A percentile compares a stretch with the other conserved stretches of the same genome.
phyloP scores from a whole-genome alignment of 1,139 yeast species.

The Scheffersomyces cryptocercus region DNA sequence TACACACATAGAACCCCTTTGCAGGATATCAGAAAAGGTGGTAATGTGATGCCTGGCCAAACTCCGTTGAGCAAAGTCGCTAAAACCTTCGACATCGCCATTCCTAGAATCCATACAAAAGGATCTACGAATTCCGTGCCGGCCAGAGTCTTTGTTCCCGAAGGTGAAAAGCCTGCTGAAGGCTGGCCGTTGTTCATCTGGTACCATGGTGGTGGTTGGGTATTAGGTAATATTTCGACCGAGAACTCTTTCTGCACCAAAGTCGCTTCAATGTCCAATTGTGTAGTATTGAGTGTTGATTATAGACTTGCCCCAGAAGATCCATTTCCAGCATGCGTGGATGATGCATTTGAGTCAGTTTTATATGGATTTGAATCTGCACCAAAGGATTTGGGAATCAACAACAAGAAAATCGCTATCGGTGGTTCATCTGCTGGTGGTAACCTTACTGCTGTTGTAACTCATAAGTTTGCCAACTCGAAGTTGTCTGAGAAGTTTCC shows the following conservation, averaged over 20 bases:
- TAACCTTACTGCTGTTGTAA: slow-evolving; percentile 42
- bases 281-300: slow-evolving; percentile 39
- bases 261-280: slow-evolving; percentile 34
- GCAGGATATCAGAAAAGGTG: slow-evolving; percentile 36
- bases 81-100: slow-evolving; percentile 30
- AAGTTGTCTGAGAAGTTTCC: slow-evolving; percentile 27
- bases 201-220: slow-evolving; percentile 57
- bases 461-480: slow-evolving; percentile 38
- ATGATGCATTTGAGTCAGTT: slow-evolving; percentile 43
- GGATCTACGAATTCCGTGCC: slow-evolving; percentile 25
- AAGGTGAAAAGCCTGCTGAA: slow-evolving; percentile 31
- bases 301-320: slow-evolving; percentile 44
- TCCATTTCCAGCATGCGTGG: slow-evolving; percentile 51
- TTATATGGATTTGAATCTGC: slow-evolving; percentile 22
- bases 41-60: slow-evolving; percentile 50
- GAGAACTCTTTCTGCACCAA: slow-evolving; percentile 50
- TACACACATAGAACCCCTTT: slow-evolving; percentile 46
- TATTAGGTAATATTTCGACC: slow-evolving; percentile 44
- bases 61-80: slow-evolving; percentile 28
- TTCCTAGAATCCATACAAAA: slow-evolving; percentile 35
- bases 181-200: slow-evolving; percentile 50
- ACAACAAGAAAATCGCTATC: slow-evolving; percentile 36
- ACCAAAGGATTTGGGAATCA: slow-evolving; percentile 23
- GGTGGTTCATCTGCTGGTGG: slow-evolving; percentile 57
- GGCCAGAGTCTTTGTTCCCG: slow-evolving; percentile 43